Base-by-base conservation (phyloP, 441 rosid species). In the Hura crepitans region DNA sequence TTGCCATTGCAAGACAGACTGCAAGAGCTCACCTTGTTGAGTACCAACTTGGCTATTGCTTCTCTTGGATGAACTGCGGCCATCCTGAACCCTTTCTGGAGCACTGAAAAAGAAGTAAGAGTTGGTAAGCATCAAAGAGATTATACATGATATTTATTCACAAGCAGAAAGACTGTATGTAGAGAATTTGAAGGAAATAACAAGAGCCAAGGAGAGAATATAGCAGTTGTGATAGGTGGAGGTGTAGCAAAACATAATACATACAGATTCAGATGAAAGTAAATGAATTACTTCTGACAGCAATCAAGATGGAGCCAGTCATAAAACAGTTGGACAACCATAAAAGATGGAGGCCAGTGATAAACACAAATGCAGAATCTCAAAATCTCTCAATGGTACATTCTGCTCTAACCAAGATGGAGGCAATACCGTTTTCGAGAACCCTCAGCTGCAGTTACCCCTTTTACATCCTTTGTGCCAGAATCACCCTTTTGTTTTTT, bases 351-450 rank as follows among this genome's bases (percentile, higher is more conserved):
- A n/a, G n/a, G n/a, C n/a, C n/a, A n/a, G n/a, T n/a, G n/a, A n/a
- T 4, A 23, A 14, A 27, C 2, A 5, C 28, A 39, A 37, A n/a
- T 22, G 45, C 45, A 42, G 2, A 42, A 62, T 33, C 39, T 64
- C 23, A 47, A n/a, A 30, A 9, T 64, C 4, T 68, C 7, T 42
- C 23, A 55, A 31, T 6, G 35, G 4, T 70, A 76, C 71, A 28
- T n/a, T 56, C 72, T 51, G 0, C 42, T 7, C 51, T 53, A 47
- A 61, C 55, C 54, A 71, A 33, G 30, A 59, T 62, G 51, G 66
- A 72, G 54, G 68, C 18, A n/a, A 39, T 77, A 91, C 99, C 97
- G 88, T 81, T 95, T 95, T 77, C 86, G 85, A 76, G 93, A 79
- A 72, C 83, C 80, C 72, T 92, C 97, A 68, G 85, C 80, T 63